These are phyloP conservation scores for Protomyces inouyei DNA, from an alignment of 1,139 yeast genomes.

Conservation along the genomic window DNA sequence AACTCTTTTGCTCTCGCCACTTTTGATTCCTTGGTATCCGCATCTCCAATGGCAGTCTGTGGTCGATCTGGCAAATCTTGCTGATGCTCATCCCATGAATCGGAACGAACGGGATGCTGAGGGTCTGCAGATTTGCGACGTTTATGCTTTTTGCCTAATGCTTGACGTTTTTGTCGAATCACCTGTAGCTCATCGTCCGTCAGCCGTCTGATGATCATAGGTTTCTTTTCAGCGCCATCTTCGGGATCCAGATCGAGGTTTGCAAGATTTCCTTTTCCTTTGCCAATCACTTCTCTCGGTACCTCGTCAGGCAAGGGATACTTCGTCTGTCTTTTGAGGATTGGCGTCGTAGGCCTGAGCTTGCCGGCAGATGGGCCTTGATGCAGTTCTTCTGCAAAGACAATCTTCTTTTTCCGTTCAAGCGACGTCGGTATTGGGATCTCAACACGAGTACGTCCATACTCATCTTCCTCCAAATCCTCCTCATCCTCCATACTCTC, in stretches of 20 bases:
- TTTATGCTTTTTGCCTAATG: constrained; percentile 19
- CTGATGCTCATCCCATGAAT: constrained; percentile 22
- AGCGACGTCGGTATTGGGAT: constrained; percentile 13
- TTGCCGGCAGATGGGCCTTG: constrained; percentile 21
- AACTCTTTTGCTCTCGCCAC: constrained; percentile 18
- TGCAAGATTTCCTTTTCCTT: constrained; percentile 10
- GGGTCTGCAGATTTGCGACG: constrained; percentile 23
- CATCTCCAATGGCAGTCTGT: constrained; percentile 1
- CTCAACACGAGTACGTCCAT: constrained; percentile 7
- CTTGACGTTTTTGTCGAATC: constrained; percentile 19
- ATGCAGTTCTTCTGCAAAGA: constrained; percentile 15
- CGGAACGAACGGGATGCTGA: constrained; percentile 10
- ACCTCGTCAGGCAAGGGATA: constrained; percentile 4
- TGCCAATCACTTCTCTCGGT: background rate
- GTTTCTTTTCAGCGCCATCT: constrained; percentile 13
- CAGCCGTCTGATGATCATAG: constrained; percentile 6
- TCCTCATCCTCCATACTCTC: constrained; percentile 4
- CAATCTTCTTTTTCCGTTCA: constrained; percentile 19
- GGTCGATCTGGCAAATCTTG: constrained; percentile 4
- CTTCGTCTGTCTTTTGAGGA: constrained; percentile 3
- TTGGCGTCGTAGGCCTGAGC: background rate
- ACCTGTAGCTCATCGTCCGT: constrained; percentile 16
- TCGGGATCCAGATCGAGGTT: constrained; percentile 21
- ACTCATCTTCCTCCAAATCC: constrained; percentile 18
- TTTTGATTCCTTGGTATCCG: background rate